Evolutionary conservation across 495 filamentous ascomycete species (phyloP), one percentile per base, ranked within the genome.

Genomic region (Lasiosphaeriaceae sp.): DNA sequence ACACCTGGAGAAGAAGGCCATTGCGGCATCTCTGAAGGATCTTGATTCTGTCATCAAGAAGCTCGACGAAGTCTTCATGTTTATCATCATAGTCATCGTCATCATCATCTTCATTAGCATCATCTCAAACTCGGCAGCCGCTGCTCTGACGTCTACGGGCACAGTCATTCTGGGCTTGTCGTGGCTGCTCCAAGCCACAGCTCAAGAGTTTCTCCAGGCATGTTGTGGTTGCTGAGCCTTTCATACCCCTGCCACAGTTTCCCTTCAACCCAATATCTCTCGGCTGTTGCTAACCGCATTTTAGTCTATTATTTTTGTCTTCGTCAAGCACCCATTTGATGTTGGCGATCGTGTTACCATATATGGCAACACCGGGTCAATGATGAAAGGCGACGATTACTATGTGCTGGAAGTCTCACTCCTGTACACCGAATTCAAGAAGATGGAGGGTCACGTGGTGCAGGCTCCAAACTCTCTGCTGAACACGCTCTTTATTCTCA

Each of bases 361-460:
- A 29, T 96, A 96, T 63, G 91, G 91, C 45, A 96, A 95, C 66
- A 86, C 93, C 0, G 94, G 93, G 56, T 78, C 85, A 23, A 64
- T 79, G 16, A 80, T 90, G 68, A 78, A 80, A 17, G 91, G 92
- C 22, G 92, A 97, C 66, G 92, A 96, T 63, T 97, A 96, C 74
- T 96, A 96, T 57, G 91, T 98, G 52, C 92, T 96, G 54, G 90
- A 96, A 60, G 92, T 97, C 45, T 87, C 91, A 8, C 77, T 97
- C n/a, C 82, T 98, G 11, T 96, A 92, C 66, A 97, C 94, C 24
- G 94, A 97, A 66, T 96, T 97, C 77, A 97, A 96, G 76, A 97
- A 97, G 75, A 91, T 96, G 86, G 86, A 96, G 66, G 93, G 93
- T 12, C 92, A 96, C 59, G 84, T 96, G 14, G 93, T 97, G 2